These are phyloP conservation scores for Starmera caribaea DNA, from an alignment of 805 yeast genomes.

Conservation along the genomic window DNA sequence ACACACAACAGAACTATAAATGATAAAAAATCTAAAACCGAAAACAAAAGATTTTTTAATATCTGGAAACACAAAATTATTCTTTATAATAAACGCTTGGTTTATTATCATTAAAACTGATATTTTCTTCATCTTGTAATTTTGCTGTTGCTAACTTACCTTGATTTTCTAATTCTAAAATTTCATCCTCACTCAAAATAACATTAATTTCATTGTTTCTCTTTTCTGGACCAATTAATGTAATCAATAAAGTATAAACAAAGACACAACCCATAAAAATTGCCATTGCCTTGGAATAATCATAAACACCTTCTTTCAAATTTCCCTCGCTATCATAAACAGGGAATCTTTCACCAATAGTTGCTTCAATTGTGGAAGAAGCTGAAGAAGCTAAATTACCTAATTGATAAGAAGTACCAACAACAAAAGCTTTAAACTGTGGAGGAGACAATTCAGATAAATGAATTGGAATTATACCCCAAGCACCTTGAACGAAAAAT, in stretches of 20 bases:
- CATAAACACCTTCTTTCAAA: conserved; percentile 24
- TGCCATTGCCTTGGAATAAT: conserved; percentile 56
- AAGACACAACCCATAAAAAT: conserved; percentile 58
- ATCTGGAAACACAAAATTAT: background rate
- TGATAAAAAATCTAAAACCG: too few species aligned
- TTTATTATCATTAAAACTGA: background rate
- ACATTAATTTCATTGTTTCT: conserved; percentile 22
- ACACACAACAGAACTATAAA: too few species aligned
- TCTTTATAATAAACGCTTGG: background rate
- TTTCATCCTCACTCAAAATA: conserved; percentile 14
- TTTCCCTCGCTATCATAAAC: conserved; percentile 21
- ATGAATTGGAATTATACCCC: conserved; percentile 61
- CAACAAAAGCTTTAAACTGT: conserved; percentile 50
- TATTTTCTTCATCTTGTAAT: conserved; percentile 3
- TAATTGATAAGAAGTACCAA: conserved; percentile 56
- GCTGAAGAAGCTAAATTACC: conserved; percentile 64
- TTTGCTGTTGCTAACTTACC: conserved; percentile 14
- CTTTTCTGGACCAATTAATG: conserved; percentile 55
- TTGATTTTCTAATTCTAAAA: conserved; percentile 12
- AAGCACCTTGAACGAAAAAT: conserved; percentile 58
- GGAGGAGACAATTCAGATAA: conserved; percentile 54
- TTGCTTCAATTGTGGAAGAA: conserved; percentile 58
- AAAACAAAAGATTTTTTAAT: too few species aligned
- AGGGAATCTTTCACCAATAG: conserved; percentile 50
- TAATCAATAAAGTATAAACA: conserved; percentile 37